Evolutionary conservation across 2,329 filamentous ascomycete species (phyloP).

Genomic region (Penicillium corylophilum): DNA sequence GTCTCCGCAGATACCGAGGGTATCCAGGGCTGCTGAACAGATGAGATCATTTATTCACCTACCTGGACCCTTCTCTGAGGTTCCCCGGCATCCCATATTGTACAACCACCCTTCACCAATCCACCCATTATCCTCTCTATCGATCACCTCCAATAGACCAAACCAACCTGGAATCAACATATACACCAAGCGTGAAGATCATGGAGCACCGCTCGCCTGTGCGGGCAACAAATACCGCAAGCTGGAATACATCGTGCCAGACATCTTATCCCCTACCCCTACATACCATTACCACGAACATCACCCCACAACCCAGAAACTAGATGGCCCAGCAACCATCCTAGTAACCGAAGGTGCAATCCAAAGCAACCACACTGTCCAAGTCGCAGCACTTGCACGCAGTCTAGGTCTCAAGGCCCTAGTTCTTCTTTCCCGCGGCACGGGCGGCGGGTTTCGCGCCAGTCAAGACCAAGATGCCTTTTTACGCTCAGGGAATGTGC

Average conservation of each 20-base stretch:
- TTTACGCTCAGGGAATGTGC: slow-evolving; percentile 27
- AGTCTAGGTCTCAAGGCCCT: slow-evolving; percentile 28
- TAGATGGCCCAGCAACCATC: slow-evolving; percentile 24
- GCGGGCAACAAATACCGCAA: slow-evolving; percentile 42
- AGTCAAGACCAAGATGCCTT: slow-evolving; percentile 21
- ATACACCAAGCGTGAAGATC: slow-evolving; percentile 38
- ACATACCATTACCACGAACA: slow-evolving; percentile 17
- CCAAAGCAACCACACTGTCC: slow-evolving; percentile 40
- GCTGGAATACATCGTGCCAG: slow-evolving; percentile 38
- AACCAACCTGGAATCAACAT: slow-evolving; percentile 21
- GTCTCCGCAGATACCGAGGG: background rate
- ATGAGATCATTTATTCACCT: slow-evolving; percentile 5
- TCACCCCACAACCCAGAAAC: slow-evolving; percentile 6
- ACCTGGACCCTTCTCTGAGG: slow-evolving; percentile 27
- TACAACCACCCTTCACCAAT: slow-evolving; percentile 34
- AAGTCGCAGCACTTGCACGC: slow-evolving; percentile 32
- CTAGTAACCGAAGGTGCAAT: slow-evolving; percentile 38
- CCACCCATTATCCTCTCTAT: slow-evolving; percentile 28
- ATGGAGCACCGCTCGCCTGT: slow-evolving; percentile 33
- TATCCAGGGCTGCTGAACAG: background rate
- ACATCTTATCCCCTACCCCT: slow-evolving; percentile 28
- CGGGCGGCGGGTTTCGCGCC: slow-evolving; percentile 26
- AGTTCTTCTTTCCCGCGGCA: slow-evolving; percentile 29
- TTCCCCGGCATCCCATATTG: slow-evolving; percentile 30
- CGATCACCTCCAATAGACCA: slow-evolving; percentile 3